Evolutionary conservation across 768 basidiomycete genomes (phyloP).

Genomic region (Hydnomerulius pinastri): DNA sequence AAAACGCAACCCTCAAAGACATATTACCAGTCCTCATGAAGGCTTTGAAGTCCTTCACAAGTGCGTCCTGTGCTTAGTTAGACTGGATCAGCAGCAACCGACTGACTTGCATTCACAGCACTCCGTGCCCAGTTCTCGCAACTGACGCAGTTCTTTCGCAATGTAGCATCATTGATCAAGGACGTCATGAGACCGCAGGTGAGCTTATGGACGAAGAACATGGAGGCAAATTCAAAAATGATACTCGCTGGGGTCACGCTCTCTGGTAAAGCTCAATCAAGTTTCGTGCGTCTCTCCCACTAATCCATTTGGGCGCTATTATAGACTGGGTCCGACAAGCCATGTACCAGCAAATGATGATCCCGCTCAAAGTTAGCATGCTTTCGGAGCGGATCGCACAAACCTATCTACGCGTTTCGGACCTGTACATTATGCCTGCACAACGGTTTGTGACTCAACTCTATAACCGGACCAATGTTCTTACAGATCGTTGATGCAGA

Average conservation of each 20-base stretch:
- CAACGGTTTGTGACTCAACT: slow-evolving; percentile 14
- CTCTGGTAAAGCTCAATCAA: background rate
- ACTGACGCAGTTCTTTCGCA: slow-evolving; percentile 18
- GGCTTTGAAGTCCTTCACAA: slow-evolving; percentile 19
- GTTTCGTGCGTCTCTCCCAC: no score
- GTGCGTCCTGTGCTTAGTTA: background rate
- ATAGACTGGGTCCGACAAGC: slow-evolving; percentile 17
- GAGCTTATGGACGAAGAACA: slow-evolving; percentile 13
- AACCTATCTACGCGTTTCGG: slow-evolving; percentile 20
- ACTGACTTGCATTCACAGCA: background rate
- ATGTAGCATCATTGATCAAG: slow-evolving; percentile 18
- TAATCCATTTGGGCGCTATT: background rate
- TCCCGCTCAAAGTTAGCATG: slow-evolving; percentile 26
- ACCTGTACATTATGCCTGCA: slow-evolving; percentile 21
- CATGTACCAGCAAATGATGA: slow-evolving; percentile 25
- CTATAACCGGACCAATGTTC: no score
- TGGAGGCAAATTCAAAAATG: slow-evolving; percentile 17
- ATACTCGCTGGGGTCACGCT: slow-evolving; percentile 19
- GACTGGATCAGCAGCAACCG: background rate
- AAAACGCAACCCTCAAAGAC: slow-evolving; percentile 20
- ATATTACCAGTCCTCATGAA: slow-evolving; percentile 18
- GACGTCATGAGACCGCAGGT: slow-evolving; percentile 23
- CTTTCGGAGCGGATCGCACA: slow-evolving; percentile 18
- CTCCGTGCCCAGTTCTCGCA: slow-evolving; percentile 21
- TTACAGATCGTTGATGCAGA: background rate